Base-by-base conservation (phyloP, 345 rosid genomes). In the Salix caprea region DNA sequence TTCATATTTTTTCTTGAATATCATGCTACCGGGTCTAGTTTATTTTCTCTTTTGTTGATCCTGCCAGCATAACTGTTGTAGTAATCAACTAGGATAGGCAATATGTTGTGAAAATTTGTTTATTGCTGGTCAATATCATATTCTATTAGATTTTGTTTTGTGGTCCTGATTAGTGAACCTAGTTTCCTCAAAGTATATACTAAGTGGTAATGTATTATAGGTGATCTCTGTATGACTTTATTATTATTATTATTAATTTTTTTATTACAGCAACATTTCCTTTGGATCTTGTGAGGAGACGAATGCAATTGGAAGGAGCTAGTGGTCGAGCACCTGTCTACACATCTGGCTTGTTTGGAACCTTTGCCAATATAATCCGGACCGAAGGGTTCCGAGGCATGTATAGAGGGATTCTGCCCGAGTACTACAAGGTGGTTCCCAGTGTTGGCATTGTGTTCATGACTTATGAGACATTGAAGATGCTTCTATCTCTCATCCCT, bases 381-480 rank as follows among this genome's bases (percentile, higher is more conserved):
- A 84, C 80, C 0, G 98, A 95, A 88, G 98, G 99, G 60, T 69
- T 88, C 11, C 84, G 78, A 66, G 99, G 98, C 37, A 76, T 93
- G 78, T 95, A 95, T 74, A 84, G 98, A 84, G 98, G 98, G 28
- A 93, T 95, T 67, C 88, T 91, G 69, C 98, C 99, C 1, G 97
- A 94, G 77, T 94, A 92, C 85, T 91, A 87, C 83, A 92, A 92
- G 89, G 98, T 92, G 76, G 97, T 95, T 70, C 99, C 97, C 5
- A 89, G 96, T 65, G 97, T 95, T 5, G 99, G 98, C 18, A 95
- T 93, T 21, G 90, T 97, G 82, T 95, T 95, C 87, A 95, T 93
- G 97, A 92, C 98, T 12, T 93, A 95, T 13, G 99, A 95, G 86
- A 85, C 90, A 30, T 82, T 95, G 79, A 91, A 90, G 90, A 84